Evolutionary conservation across 257 asterid species (phyloP).

Genomic region (Fraxinus excelsior): DNA sequence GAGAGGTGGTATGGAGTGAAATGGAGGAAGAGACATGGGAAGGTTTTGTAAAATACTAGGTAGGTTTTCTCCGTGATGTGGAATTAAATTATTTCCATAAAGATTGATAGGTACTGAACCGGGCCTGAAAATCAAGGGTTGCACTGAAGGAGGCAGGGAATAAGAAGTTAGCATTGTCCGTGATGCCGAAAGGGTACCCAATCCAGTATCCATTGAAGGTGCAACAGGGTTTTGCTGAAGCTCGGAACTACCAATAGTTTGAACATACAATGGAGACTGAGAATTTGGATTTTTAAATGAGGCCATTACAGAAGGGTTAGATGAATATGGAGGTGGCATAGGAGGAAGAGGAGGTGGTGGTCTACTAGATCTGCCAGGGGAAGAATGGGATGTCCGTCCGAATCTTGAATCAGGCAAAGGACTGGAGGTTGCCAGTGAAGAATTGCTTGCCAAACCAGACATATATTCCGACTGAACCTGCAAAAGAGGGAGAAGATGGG

Average conservation of each 20-base stretch:
- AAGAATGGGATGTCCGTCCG: constrained; percentile 60
- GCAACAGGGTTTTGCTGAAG: constrained; percentile 49
- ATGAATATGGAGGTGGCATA: constrained; percentile 77
- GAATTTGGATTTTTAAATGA: constrained; percentile 51
- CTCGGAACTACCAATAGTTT: constrained; percentile 47
- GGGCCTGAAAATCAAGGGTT: constrained; percentile 59
- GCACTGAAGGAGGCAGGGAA: constrained; percentile 52
- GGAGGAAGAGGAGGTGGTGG: constrained; percentile 87
- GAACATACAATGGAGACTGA: constrained; percentile 57
- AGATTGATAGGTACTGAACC: constrained; percentile 53
- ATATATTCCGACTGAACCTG: constrained; percentile 72
- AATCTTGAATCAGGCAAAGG: constrained; percentile 50
- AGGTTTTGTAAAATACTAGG: constrained; percentile 52
- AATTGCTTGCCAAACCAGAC: constrained; percentile 39
- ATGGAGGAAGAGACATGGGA: constrained; percentile 49
- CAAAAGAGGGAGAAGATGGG: constrained; percentile 28
- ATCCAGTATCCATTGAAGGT: constrained; percentile 38
- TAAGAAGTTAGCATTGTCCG: constrained; percentile 52
- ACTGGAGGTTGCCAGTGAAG: constrained; percentile 42
- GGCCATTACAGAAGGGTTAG: constrained; percentile 40
- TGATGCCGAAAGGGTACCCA: constrained; percentile 36
- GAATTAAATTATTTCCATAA: constrained; percentile 55
- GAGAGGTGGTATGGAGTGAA: constrained; percentile 53
- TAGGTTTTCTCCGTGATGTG: constrained; percentile 64
- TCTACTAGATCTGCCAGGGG: constrained; percentile 61